Evolutionary conservation across 768 basidiomycete genomes (phyloP), one percentile per base, ranked within the genome.

Genomic region (Pisolithus tinctorius): DNA sequence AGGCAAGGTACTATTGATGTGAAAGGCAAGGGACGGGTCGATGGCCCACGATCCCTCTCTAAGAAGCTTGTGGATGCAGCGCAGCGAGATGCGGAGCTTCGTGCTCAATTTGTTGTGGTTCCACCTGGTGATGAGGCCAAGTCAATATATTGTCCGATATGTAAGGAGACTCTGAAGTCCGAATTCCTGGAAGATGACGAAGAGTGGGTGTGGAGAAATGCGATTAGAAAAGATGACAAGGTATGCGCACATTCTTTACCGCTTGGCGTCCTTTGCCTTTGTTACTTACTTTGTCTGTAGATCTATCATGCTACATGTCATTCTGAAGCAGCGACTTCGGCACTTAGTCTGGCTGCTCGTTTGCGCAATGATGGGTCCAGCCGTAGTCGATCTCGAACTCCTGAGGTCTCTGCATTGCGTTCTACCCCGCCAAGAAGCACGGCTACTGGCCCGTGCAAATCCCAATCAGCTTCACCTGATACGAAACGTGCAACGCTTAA

Each of bases 131-230:
- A 88, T 70, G 92, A 93, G 64, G 88, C 90, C 49, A 86, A 84
- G 62, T 72, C 79, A 25, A 71, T 91, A 59, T 82, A 86, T 55
- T 99, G 95, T 75, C 93, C 93, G 25, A 89, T 99, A 59, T 99
- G 96, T 81, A 96, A 95, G 74, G 95, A 99, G 69, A 69, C 67
- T 50, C 77, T 97, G 67, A 89, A 91, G 74, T 82, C 84, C 57
- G 95, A 96, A 72, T 98, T 89, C 65, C 69, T 84, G 51, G 93
- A 97, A 64, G 94, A 96, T 45, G 93, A 94, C 54, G 95, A 97
- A 71, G 95, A 96, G 54, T 98, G 94, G 94, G 87, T 96, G 11
- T 99, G 93, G 93, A 82, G 79, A 64, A 95, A 99, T 63, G 92
- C 94, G 0, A 75, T 91, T 17, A 81, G 76, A 67, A 84, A 85